Percentiles rank a stretch among this genome's conserved stretches.
Conservation (phyloP, 495 filamentous ascomycete genomes). For the Hypoxylon intermedium region DNA sequence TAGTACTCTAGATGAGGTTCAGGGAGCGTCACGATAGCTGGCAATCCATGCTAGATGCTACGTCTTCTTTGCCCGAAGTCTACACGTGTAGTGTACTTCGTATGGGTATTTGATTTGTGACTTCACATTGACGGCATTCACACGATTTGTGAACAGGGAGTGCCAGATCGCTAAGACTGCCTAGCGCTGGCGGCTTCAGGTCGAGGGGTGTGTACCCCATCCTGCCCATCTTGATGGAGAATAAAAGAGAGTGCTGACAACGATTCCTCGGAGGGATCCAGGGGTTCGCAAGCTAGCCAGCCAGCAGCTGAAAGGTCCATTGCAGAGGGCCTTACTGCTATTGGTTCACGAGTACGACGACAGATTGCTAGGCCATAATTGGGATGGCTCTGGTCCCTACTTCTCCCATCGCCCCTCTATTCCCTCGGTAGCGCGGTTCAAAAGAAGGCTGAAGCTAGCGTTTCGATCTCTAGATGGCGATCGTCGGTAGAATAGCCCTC, state of each 20-base stretch:
- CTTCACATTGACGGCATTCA: constrained; percentile 2
- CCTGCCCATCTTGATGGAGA: constrained; percentile 23
- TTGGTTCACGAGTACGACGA: constrained; percentile 26
- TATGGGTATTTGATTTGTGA: constrained; percentile 9
- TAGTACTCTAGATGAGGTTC: no score
- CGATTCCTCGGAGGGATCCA: constrained; percentile 12
- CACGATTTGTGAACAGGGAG: no score
- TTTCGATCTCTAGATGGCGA: constrained; percentile 28
- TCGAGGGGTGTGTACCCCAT: constrained; percentile 9
- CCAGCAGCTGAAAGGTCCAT: constrained; percentile 20
- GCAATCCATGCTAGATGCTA: no score
- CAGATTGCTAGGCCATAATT: constrained; percentile 13
- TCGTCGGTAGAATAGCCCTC: constrained; percentile 25
- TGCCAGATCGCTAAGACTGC: background rate
- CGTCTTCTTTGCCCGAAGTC: no score
- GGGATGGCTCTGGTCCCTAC: constrained; percentile 5
- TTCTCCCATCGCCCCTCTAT: background rate
- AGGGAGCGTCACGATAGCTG: no score
- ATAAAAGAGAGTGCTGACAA: constrained; percentile 38
- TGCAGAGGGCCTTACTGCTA: background rate
- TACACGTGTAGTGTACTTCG: background rate
- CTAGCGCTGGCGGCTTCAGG: background rate
- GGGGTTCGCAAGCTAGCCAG: no score
- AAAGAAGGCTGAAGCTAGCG: constrained; percentile 21
- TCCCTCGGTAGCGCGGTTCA: background rate